Evolutionary conservation across 164 flowering plant genomes (phyloP), one percentile per base, ranked within the genome.

Genomic region (Cinnamomum chago): DNA sequence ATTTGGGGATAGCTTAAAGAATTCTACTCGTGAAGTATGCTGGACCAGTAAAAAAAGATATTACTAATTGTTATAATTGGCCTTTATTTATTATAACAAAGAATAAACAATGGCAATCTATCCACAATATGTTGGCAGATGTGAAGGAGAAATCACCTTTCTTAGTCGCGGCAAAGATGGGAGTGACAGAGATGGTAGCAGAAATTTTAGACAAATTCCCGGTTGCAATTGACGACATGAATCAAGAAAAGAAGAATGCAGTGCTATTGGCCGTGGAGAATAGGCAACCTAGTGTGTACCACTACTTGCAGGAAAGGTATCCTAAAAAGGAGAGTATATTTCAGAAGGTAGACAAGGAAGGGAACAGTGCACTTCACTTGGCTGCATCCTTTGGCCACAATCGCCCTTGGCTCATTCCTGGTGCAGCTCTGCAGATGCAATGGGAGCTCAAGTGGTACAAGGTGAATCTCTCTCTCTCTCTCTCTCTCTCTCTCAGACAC

Each of bases 401-500:
- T 30, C 58, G 65, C 30, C 88, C 87, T 10, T 80, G 86, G 89
- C 81, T 67, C 13, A 81, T 81, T 65, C 82, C 84, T 6, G 86
- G 87, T 0, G 81, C 84, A 50, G 86, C 90, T 1, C 33, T 85
- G 51, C 85, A 85, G 47, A 81, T 87, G 88, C 86, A 82, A 67
- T 85, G 86, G 85, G 86, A 87, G 76, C 70, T 79, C 71, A 83
- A 79, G 76, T 87, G 90, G 88, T 84, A 73, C 62, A 58, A 84
- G 86, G 89, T 85, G 74, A n/a, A 2, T 67, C n/a, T 30, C 15
- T 28, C 35, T 65, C 58, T 71, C 58, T 58, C 65, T 51, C 22
- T 76, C 71, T 5, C 71, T 68, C 50, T 35, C 47, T 35, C 47
- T 35, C 47, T 3, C 35, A n/a, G n/a, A n/a, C n/a, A n/a, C n/a